A percentile compares a stretch with the other conserved stretches of the same genome.
phyloP scores from a whole-genome alignment of 2,329 filamentous ascomycete species.

The Verticillium zaregamsianum region DNA sequence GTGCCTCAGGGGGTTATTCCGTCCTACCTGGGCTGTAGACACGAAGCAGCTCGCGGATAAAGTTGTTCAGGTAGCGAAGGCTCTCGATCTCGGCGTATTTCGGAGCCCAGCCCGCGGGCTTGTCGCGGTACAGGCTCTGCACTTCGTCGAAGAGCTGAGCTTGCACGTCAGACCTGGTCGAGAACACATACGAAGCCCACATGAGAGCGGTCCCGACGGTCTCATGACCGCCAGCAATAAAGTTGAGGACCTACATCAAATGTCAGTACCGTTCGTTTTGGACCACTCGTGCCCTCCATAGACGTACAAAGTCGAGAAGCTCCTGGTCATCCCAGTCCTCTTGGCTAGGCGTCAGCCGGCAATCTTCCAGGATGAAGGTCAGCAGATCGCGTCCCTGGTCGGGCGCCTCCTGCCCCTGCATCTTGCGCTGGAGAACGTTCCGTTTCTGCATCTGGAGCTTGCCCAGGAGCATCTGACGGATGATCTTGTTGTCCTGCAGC shows the following conservation, averaged over 20 bases:
- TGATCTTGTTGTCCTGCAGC: conserved; percentile 23
- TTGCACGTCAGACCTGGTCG: conserved; percentile 6
- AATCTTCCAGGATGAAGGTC: conserved; percentile 22
- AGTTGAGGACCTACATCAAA: conserved; percentile 18
- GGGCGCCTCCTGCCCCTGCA: conserved; percentile 10
- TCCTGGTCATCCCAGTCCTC: conserved; percentile 17
- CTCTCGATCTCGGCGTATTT: conserved; percentile 30
- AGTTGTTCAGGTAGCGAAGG: conserved; percentile 43
- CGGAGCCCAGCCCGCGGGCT: conserved; percentile 21
- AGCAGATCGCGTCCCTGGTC: conserved; percentile 17
- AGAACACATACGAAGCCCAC: conserved; percentile 9
- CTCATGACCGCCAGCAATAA: conserved; percentile 16
- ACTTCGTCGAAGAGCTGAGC: conserved; percentile 7
- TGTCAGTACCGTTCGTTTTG: conserved; percentile 10
- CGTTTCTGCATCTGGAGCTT: conserved; percentile 23
- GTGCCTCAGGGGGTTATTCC: neutral
- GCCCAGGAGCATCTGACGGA: conserved; percentile 27
- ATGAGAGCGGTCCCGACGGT: conserved; percentile 12
- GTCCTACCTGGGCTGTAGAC: conserved; percentile 24
- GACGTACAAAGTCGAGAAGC: conserved; percentile 19
- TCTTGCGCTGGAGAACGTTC: conserved; percentile 15
- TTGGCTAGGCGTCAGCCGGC: conserved; percentile 6
- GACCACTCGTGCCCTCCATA: too few relatives aligned
- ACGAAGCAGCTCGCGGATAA: conserved; percentile 31
- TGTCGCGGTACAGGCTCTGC: conserved; percentile 25